Base-by-base conservation (phyloP, 1,139 yeast genomes). In the Taiozyma onychis region DNA sequence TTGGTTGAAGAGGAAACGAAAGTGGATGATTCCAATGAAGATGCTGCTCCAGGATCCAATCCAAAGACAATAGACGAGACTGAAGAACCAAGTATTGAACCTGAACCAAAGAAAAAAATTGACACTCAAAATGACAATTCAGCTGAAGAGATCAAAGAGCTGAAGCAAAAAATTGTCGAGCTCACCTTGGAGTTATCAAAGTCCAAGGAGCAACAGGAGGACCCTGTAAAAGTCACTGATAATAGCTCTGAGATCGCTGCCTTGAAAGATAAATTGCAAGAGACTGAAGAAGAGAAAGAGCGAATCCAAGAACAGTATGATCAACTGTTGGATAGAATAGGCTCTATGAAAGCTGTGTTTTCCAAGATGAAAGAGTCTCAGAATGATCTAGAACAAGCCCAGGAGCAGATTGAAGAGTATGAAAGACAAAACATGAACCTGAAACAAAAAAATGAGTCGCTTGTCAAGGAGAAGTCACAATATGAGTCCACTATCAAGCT, bases 331-430 rank as follows among this genome's bases (percentile, higher is more conserved):
- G 85, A 83, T 55, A 80, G 88, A 63, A 73, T 93, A 34, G 80
- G 95, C 1, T 81, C 88, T 3, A 89, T 93, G 88, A 89, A 88
- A 62, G 71, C 86, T 0, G 77, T 85, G 2, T 86, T 87, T 64
- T 77, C 76, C 51, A 85, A 85, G 58, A 84, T 85, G 89, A 85
- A 85, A 62, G 83, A 81, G 53, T 75, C 95, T 0, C 86, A 93
- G 57, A 74, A 75, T 10, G 95, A 89, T 57, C 72, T 90, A 41
- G 85, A 83, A 47, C 72, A 72, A 42, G 71, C 83, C 0, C 81
- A 80, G 57, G 80, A 73, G 22, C 69, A 68, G 50, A 50, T 73
- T 13, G 54, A 56, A 14, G 72, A 68, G 44, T 70, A 68, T 55
- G 69, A 70, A 56, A 54, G 65, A 52, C 71, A 66, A 57, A 67